A percentile compares a stretch with the other conserved stretches of the same genome.
phyloP scores from a whole-genome alignment of 139 green algal species.

The Spirogloea muscicola region DNA sequence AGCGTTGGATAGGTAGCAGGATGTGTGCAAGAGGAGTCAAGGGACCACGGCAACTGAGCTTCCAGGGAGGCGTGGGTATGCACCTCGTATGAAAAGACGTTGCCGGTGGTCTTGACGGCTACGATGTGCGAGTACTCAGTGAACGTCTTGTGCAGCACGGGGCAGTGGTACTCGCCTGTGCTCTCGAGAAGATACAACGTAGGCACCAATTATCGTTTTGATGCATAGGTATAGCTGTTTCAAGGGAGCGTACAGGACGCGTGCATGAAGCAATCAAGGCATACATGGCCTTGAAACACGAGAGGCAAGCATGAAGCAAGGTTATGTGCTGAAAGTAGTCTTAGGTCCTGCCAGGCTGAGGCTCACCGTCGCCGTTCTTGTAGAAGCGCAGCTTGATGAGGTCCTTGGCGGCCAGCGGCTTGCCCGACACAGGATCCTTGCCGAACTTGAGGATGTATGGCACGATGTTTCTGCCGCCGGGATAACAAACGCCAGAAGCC shows the following conservation, averaged over 20 bases:
- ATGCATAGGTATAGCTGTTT: background rate
- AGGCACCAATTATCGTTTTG: too few species aligned
- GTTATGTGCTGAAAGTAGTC: too few species aligned
- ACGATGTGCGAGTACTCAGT: conserved; percentile 95
- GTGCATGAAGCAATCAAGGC: too few species aligned
- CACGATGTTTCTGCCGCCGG: conserved; percentile 32
- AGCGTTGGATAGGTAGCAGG: too few species aligned
- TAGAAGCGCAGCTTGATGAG: conserved; percentile 86
- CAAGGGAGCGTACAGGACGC: background rate
- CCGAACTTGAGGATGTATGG: conserved; percentile 47
- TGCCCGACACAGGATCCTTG: conserved; percentile 73
- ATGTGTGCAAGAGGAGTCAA: too few species aligned
- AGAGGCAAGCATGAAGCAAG: too few species aligned
- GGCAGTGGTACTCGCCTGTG: conserved; percentile 81
- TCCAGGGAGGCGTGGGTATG: too few species aligned
- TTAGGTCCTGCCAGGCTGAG: too few species aligned
- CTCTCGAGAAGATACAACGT: too few species aligned
- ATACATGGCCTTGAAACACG: too few species aligned
- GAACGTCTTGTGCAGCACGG: conserved; percentile 91
- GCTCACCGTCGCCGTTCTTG: conserved; percentile 69
- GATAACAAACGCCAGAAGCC: conserved; percentile 21
- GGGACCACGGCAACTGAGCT: too few species aligned
- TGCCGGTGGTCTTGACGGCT: conserved; percentile 74
- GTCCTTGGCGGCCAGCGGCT: conserved; percentile 76
- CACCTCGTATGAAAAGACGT: conserved; percentile 68